Evolutionary conservation across 148 eudicot genomes (phyloP), one percentile per base, ranked within the genome.

Genomic region (Oxyria digyna): DNA sequence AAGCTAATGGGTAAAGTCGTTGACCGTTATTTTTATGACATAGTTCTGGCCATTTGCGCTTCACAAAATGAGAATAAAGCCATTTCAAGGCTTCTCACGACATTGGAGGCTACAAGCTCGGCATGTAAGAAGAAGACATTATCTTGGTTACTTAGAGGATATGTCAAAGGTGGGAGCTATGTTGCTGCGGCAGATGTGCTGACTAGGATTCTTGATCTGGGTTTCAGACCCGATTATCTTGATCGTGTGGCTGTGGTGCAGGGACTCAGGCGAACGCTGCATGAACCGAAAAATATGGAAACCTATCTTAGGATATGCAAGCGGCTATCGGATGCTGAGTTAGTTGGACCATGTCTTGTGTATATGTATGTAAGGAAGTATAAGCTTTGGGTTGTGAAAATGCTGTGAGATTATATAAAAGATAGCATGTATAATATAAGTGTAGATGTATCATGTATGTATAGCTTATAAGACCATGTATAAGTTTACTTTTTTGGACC

Each of bases 61-160:
- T 63, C 42, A 8, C 67, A 63, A 67, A 78, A 81, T 48, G 82
- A 83, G 67, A 38, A 49, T 0, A 69, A 66, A 37, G 80, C 89
- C 38, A 81, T 93, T 68, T 76, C 85, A 52, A 81, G 98, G 68
- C 70, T 93, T 73, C 78, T 87, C 26, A 76, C 95, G 4, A 79
- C 88, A 69, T 67, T 85, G 49, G 98, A 89, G 76, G 78, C 82
- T 40, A 64, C 87, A 35, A 82, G 96, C 69, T 68, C 84, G 43
- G 40, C 81, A 7, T 65, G 74, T 49, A 84, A 82, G 66, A 93
- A 86, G 83, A 87, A 86, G 73, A 84, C 96, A 18, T 64, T 87
- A 10, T 78, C 89, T 4, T 89, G 96, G 98, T 77, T 93, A 75
- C 80, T 93, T 74, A 78, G 90, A 78, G 98, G 96, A 38, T 86